phyloP scores from a whole-genome alignment of 2,329 filamentous ascomycete genomes.

The Sclerotinia subarctica region DNA sequence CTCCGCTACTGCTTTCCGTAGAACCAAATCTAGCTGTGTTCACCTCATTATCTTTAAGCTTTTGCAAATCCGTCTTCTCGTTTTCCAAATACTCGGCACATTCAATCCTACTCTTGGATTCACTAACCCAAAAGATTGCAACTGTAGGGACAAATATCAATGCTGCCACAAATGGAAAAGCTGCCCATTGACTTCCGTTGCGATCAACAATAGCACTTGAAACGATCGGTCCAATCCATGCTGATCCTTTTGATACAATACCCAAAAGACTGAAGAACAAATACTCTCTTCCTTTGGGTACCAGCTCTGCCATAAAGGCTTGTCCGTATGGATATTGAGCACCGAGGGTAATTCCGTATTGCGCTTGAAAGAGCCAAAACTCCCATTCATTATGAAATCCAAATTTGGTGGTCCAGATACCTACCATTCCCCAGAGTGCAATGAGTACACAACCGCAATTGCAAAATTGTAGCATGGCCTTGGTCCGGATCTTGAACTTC shows the following conservation, averaged over 20 bases:
- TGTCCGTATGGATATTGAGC: conserved; percentile 37
- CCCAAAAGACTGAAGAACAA: conserved; percentile 38
- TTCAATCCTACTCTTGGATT: conserved; percentile 34
- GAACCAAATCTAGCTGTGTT: not conserved
- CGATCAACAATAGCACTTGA: conserved; percentile 36
- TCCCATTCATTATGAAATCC: conserved; percentile 38
- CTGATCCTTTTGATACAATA: conserved; percentile 37
- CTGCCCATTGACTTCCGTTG: conserved; percentile 34
- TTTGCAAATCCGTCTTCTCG: conserved; percentile 32
- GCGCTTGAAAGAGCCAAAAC: conserved; percentile 36
- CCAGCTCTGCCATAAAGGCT: conserved; percentile 37
- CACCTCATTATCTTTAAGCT: conserved; percentile 18
- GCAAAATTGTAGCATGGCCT: conserved; percentile 35
- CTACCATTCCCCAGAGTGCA: conserved; percentile 36
- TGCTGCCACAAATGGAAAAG: conserved; percentile 35
- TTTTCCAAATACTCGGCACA: conserved; percentile 35
- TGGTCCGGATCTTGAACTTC: conserved; percentile 33
- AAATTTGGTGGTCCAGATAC: conserved; percentile 36
- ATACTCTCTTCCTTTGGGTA: conserved; percentile 36
- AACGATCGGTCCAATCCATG: conserved; percentile 38
- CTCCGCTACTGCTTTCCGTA: not conserved
- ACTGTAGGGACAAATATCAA: conserved; percentile 35
- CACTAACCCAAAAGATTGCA: conserved; percentile 37
- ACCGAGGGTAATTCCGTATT: conserved; percentile 34
- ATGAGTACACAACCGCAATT: conserved; percentile 34